Evolutionary conservation across 2,329 filamentous ascomycete genomes (phyloP).

Genomic region (Exophiala calicioides): DNA sequence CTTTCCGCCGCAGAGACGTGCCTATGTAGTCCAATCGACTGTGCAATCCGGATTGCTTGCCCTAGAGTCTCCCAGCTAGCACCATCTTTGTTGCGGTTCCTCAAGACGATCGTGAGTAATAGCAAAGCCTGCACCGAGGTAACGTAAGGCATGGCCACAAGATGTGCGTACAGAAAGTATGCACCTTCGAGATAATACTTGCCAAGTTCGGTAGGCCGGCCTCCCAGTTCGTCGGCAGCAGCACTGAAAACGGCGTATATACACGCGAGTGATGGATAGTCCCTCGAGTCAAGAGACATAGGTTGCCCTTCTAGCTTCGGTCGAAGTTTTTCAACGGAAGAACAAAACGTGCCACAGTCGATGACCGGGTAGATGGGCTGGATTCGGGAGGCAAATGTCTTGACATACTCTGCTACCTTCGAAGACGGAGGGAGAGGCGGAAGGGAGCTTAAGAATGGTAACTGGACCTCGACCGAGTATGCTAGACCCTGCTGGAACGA

Average conservation of each 20-base stretch:
- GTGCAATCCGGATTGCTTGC: conserved; percentile 59
- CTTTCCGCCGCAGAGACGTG: conserved; percentile 46
- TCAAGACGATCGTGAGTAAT: conserved; percentile 3
- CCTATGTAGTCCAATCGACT: conserved; percentile 62
- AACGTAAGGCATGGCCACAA: conserved; percentile 15
- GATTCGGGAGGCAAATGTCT: conserved; percentile 4
- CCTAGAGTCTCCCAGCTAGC: conserved; percentile 36
- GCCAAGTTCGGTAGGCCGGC: background rate
- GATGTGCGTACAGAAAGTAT: conserved; percentile 9
- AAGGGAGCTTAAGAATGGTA: conserved; percentile 5
- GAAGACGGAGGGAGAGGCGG: conserved; percentile 4
- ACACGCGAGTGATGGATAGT: conserved; percentile 7
- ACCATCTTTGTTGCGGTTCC: conserved; percentile 13
- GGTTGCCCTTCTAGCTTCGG: conserved; percentile 1
- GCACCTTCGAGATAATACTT: conserved; percentile 7
- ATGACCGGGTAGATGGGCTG: conserved; percentile 8
- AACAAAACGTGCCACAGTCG: background rate
- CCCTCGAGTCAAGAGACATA: background rate
- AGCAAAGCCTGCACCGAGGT: conserved; percentile 12
- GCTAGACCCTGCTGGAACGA: conserved; percentile 16
- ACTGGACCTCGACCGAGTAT: conserved; percentile 10
- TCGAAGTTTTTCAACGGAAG: background rate
- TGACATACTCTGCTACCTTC: conserved; percentile 2
- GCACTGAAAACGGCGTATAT: conserved; percentile 8
- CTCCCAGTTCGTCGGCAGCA: conserved; percentile 10